phyloP scores from a whole-genome alignment of 1,284 basidiomycete genomes.

The Testicularia cyperi region DNA sequence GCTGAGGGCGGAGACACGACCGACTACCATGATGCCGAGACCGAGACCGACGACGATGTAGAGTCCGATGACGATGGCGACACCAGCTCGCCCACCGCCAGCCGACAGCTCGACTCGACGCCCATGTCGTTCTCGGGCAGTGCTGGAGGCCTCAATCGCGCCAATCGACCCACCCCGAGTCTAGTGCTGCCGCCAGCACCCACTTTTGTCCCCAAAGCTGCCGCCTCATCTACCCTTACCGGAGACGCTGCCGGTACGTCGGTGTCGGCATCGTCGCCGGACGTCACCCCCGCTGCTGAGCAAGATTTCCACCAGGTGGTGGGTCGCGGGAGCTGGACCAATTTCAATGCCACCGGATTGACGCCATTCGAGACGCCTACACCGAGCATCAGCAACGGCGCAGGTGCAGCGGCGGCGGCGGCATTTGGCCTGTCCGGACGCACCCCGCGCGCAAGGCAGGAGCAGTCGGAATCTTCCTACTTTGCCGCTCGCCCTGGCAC shows the following conservation, averaged over 20 bases:
- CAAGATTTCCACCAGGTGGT: conserved; percentile 5
- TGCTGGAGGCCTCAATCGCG: conserved; percentile 35
- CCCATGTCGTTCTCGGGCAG: conserved; percentile 12
- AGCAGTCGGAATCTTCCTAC: conserved; percentile 46
- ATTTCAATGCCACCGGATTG: conserved; percentile 32
- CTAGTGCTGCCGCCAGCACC: conserved; percentile 43
- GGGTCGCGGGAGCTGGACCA: conserved; percentile 41
- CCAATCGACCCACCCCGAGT: conserved; percentile 27
- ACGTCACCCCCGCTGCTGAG: not conserved
- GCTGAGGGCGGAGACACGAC: conserved; percentile 23
- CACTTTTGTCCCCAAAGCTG: conserved; percentile 20
- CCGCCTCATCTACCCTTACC: no score
- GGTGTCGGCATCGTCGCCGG: not conserved
- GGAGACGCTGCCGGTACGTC: no score
- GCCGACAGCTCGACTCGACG: conserved; percentile 16
- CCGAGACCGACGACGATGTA: conserved; percentile 31
- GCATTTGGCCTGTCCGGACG: conserved; percentile 6
- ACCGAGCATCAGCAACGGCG: conserved; percentile 4
- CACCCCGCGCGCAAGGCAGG: conserved; percentile 35
- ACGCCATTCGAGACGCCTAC: conserved; percentile 48
- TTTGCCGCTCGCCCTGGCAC: conserved; percentile 37
- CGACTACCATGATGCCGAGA: conserved; percentile 28
- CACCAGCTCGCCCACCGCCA: conserved; percentile 9
- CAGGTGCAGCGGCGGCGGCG: conserved; percentile 1
- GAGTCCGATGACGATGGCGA: conserved; percentile 35